Conservation (phyloP, 1,284 basidiomycete species). For the Xerocomus minutiporus region DNA sequence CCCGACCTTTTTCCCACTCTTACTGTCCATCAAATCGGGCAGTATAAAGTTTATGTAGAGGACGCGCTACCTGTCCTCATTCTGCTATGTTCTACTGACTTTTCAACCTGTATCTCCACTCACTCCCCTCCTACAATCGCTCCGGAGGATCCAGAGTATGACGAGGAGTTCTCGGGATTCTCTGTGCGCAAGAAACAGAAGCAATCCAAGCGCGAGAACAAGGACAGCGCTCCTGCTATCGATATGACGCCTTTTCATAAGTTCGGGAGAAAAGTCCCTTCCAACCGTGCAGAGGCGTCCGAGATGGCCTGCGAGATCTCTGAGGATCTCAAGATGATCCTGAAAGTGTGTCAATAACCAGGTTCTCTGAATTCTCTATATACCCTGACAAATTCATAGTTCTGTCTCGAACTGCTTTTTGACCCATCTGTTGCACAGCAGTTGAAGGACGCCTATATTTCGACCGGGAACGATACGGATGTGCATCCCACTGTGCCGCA, state of each 20-base stretch:
- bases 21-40: too few species aligned
- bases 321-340: slow-evolving; percentile 20
- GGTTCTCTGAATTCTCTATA: background rate
- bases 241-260: slow-evolving; percentile 28
- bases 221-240: slow-evolving; percentile 4
- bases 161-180: slow-evolving; percentile 1
- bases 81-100: slow-evolving; percentile 16
- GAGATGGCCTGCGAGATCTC: slow-evolving; percentile 21
- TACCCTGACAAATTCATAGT: slow-evolving; percentile 17
- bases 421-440: slow-evolving; percentile 15
- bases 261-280: slow-evolving; percentile 27
- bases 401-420: slow-evolving; percentile 21
- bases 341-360: slow-evolving; percentile 26
- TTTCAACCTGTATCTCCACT: background rate
- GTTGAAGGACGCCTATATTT: slow-evolving; percentile 4
- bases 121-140: background rate
- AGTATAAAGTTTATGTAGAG: too few species aligned
- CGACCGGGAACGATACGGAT: background rate
- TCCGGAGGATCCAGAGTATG: slow-evolving; percentile 3
- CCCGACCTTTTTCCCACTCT: too few species aligned
- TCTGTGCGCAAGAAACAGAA: slow-evolving; percentile 18
- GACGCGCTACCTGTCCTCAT: slow-evolving; percentile 17
- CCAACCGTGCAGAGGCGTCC: slow-evolving; percentile 19
- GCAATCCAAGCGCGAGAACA: slow-evolving; percentile 14
- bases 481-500: background rate